Evolutionary conservation across 2,329 filamentous ascomycete species (phyloP), one percentile per base, ranked within the genome.

Genomic region (Nemania sp.): DNA sequence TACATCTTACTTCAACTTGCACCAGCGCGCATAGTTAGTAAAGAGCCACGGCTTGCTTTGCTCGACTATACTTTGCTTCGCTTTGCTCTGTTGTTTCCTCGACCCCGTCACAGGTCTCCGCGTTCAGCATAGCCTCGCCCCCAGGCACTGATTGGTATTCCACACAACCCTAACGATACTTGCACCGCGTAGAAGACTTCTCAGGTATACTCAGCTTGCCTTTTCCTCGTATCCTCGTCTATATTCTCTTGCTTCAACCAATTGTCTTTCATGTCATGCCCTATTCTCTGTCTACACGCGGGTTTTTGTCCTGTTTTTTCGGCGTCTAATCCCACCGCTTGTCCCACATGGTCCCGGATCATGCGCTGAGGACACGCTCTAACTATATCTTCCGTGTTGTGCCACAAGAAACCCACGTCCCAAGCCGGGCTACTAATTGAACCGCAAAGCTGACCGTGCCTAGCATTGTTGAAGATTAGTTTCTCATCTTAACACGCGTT

Each of bases 121-220:
- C 25, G 25, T 29, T 29, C 25, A 29, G 25, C 25, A 7, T 29
- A 29, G 4, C 25, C 25, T 29, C 49, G 11, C 32, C 59, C 62
- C 32, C 34, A 54, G 68, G 66, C 62, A 61, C 35, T 63, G 70
- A 63, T 71, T 71, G 67, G 70, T 69, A 69, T 64, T 43, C 39
- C 57, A 20, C 55, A 29, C 55, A 60, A 57, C 62, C 60, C 62
- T 58, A 40, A 57, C 62, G 54, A 57, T 54, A 60, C 50, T 54
- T 59, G 17, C 45, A 56, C 51, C 53, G 39, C 40, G 46, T 45
- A 58, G 32, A 61, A 56, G 34, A 54, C 34, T 59, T 37, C 49
- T 45, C 20, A 64, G 52, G 67, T 69, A 65, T 58, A 62, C 57
- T 40, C 11, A 12, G 18, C 43, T 45, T 48, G 9, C 37, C 35